Percentiles rank a stretch among this genome's conserved stretches.
These are phyloP conservation scores for Trifolium pratense DNA, from an alignment of 306 rosid species.

Conservation along the genomic window DNA sequence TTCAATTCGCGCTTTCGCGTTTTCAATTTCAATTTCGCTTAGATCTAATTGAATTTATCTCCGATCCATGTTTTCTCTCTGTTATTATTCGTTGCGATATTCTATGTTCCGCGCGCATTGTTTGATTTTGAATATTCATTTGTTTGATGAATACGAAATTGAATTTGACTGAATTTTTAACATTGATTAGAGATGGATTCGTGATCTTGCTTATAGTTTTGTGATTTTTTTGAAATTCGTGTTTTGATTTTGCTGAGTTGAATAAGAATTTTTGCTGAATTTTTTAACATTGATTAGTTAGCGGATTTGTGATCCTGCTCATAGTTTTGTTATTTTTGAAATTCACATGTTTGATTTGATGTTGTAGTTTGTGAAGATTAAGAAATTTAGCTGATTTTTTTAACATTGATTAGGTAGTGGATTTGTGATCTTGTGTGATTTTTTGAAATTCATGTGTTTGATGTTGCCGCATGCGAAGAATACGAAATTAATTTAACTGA, in stretches of 20 bases:
- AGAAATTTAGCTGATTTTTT: background rate
- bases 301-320: background rate
- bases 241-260: background rate
- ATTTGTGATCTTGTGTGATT: constrained; percentile 19
- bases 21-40: constrained; percentile 22
- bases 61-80: constrained; percentile 32
- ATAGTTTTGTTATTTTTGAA: background rate
- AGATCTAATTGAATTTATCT: constrained; percentile 38
- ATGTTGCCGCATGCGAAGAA: background rate
- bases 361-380: background rate
- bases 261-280: background rate
- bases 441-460: background rate
- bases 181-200: constrained; percentile 5
- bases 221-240: background rate
- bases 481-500: background rate
- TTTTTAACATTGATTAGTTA: background rate
- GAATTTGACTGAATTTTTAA: background rate
- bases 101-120: constrained; percentile 29
- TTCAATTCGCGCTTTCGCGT: background rate
- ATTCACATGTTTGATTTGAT: background rate
- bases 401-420: background rate
- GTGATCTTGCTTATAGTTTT: constrained; percentile 27
- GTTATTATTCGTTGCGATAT: background rate
- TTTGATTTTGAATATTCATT: background rate
- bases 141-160: background rate